These are phyloP conservation scores for Cordyceps javanica DNA, from an alignment of 2,329 filamentous ascomycete species.

Conservation along the genomic window DNA sequence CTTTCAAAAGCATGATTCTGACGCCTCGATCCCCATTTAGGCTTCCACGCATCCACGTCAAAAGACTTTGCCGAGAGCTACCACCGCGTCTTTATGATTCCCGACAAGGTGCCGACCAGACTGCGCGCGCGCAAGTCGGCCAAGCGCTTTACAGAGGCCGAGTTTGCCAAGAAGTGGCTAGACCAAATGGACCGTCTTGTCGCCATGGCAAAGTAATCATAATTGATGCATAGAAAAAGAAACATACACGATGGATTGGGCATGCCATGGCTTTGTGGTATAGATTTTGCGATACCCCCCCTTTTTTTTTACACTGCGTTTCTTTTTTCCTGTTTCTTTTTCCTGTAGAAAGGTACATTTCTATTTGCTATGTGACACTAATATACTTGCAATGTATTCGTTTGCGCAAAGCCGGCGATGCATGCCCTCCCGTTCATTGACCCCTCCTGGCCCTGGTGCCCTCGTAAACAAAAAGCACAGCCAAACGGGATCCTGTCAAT, in stretches of 20 bases:
- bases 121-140: conserved; percentile 70
- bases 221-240: not conserved
- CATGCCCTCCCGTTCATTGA: not conserved
- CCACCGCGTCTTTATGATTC: conserved; percentile 65
- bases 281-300: conserved; percentile 15
- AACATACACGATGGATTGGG: not conserved
- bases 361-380: not conserved
- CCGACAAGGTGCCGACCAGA: conserved; percentile 70
- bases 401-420: not conserved
- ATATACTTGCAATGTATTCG: not conserved
- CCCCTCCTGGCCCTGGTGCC: too few species aligned
- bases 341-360: not conserved
- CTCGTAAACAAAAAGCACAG: not conserved
- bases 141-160: conserved; percentile 78
- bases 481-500: not conserved
- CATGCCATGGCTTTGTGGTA: not conserved
- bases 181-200: conserved; percentile 69
- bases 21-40: not conserved
- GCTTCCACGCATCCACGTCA: conserved; percentile 70
- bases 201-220: conserved; percentile 24
- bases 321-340: too few species aligned
- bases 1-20: conserved; percentile 16
- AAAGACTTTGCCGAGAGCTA: conserved; percentile 78
- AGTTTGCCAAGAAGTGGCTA: conserved; percentile 76
- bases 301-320: not conserved